Percentiles rank a stretch among this genome's conserved stretches.
phyloP scores from a whole-genome alignment of 139 green algal genomes.

The Desmodesmus armatus region DNA sequence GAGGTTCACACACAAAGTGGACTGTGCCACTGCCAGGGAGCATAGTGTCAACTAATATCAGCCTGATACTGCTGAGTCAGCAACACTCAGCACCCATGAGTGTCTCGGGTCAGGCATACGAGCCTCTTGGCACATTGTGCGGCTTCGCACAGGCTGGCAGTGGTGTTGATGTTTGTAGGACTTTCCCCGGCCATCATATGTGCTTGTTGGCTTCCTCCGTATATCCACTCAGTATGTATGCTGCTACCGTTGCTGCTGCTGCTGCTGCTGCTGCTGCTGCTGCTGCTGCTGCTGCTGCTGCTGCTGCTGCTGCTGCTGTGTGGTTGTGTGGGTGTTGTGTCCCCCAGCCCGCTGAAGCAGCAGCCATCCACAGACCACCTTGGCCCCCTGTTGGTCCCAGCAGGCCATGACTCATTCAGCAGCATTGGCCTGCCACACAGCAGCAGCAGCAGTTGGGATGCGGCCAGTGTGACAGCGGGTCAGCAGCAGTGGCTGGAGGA shows the following conservation, averaged over 20 bases:
- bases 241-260: neutral
- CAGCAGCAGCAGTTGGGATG: neutral
- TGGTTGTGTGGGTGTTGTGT: too few relatives aligned
- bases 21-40: too few relatives aligned
- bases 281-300: neutral
- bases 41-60: too few relatives aligned
- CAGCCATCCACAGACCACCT: constrained; percentile 57
- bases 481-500: constrained; percentile 31
- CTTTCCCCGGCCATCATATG: neutral
- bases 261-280: neutral
- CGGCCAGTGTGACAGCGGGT: constrained; percentile 3
- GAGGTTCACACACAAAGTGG: too few relatives aligned
- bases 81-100: too few relatives aligned
- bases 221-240: neutral
- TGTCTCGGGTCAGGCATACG: too few relatives aligned
- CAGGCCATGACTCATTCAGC: constrained; percentile 59
- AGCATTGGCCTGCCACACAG: constrained; percentile 62
- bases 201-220: too few relatives aligned
- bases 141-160: neutral
- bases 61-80: too few relatives aligned
- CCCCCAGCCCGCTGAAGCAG: constrained; percentile 53
- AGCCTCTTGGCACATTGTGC: neutral
- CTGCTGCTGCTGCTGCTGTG: neutral
- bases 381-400: constrained; percentile 57
- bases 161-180: neutral